Base-by-base conservation (phyloP, 176 grass and related monocot species). In the Coix lacrymajobi region DNA sequence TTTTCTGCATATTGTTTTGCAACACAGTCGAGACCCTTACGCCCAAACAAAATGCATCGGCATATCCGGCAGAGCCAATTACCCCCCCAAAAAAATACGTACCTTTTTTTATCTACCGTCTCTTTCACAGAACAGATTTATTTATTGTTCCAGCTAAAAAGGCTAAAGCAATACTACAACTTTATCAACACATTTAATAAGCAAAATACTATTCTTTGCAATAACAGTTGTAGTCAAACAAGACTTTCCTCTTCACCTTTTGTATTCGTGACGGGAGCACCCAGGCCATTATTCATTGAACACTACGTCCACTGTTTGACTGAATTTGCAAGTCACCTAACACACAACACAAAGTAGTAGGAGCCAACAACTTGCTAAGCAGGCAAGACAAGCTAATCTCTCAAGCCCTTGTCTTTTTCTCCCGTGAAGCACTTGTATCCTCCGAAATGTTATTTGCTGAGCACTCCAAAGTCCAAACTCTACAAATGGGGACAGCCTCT, bases 1-100 rank as follows among this genome's bases (percentile, higher is more conserved):
- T 41, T 25, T 6, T n/a, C 31, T 10, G 29, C 7, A 7, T 34
- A 15, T 22, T 34, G 0, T 57, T 24, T 20, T 2, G 46, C 43
- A 64, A 66, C 34, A 73, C 29, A 67, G 25, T 37, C 57, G 76
- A 75, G 76, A 75, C 70, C 31, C 17, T 68, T 74, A 30, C 28
- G 31, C 20, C 13, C 33, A 43, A 26, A 48, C 74, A 71, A 60
- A 19, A 41, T 29, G 25, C 16, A 46, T 31, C 29, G 44, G 49
- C 33, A 84, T 66, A 73, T 46, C 66, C 66, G 43, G 30, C 10
- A 48, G 66, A 61, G 8, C 6, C 16, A 16, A 11, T 68, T 43
- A 46, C 14, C n/a, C n/a, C n/a, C n/a, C n/a, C 41, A 12, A 44
- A 14, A 44, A 51, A 71, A 24, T 51, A 25, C 15, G 17, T 20